Evolutionary conservation across 1,284 basidiomycete genomes (phyloP), one percentile per base, ranked within the genome.

Genomic region (Schizophyllum amplum): DNA sequence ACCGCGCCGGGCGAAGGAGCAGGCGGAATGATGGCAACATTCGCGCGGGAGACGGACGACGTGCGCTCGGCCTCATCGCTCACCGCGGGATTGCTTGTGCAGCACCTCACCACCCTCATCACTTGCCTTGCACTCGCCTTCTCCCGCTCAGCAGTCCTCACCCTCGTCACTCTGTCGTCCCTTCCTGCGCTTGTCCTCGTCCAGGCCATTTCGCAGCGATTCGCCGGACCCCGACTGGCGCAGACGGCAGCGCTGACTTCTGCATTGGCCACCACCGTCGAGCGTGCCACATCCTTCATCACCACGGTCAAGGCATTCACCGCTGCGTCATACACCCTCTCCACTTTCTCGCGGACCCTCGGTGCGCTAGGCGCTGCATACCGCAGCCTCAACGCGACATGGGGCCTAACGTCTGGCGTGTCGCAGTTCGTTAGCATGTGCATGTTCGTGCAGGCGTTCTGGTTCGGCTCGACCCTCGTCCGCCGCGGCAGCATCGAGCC

Each of bases 381-480:
- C 23, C 74, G 75, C 54, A 73, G 71, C 24, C 79, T 90, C 61
- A 82, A 86, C 55, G 68, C 77, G 20, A 78, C 94, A 17, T 98
- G 93, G 92, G 91, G 87, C 4, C 47, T 86, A 46, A 85, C 87
- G 6, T 75, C 81, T 2, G 89, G 84, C 24, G 60, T 86, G 4
- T 81, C 80, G 9, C 90, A 94, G 66, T 90, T 93, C 68, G 76
- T 90, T 53, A 82, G 88, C 61, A 87, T 96, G 76, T 80, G 83
- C 33, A 98, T 97, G 84, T 98, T 98, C 72, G 92, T 98, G 9
- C 90, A 94, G 66, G 94, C 91, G 1, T 98, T 98, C 72, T 98
- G 94, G 92, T 98, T 90, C 69, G 97, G 96, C 13, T 82, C 89
- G 2, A 87, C 90, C 66, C 81, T 98, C 55, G 92, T 99, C 13